A percentile compares a stretch with the other conserved stretches of the same genome.
These are phyloP conservation scores for Hypoxylon sp. DNA, from an alignment of 2,329 filamentous ascomycete genomes.

Conservation along the genomic window DNA sequence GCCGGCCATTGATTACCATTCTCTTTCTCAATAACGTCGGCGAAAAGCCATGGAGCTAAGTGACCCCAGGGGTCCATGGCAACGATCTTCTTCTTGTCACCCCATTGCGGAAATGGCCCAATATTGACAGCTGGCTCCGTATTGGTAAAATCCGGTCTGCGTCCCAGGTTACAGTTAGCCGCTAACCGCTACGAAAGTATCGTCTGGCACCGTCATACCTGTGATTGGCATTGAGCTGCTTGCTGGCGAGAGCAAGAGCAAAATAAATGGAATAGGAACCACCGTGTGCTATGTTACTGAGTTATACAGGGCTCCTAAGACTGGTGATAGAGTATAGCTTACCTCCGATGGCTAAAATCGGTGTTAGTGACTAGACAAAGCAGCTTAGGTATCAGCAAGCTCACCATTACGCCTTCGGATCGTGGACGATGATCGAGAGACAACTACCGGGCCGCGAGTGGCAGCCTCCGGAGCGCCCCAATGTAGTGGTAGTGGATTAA, in stretches of 20 bases:
- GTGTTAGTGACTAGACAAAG: conserved; percentile 38
- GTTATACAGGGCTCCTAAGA: conserved; percentile 24
- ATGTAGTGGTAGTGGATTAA: conserved; percentile 88
- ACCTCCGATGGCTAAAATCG: conserved; percentile 68
- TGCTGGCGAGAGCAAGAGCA: conserved; percentile 90
- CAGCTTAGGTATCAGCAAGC: conserved; percentile 46
- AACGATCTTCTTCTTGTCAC: conserved; percentile 91
- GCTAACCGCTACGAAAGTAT: not conserved
- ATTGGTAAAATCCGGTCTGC: conserved; percentile 76
- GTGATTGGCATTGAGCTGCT: conserved; percentile 87
- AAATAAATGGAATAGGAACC: conserved; percentile 98
- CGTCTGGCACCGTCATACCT: conserved; percentile 58
- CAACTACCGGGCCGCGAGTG: conserved; percentile 87
- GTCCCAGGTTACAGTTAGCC: conserved; percentile 28
- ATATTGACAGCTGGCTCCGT: conserved; percentile 93
- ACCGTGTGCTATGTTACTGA: conserved; percentile 64
- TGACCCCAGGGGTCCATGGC: conserved; percentile 97
- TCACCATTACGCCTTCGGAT: conserved; percentile 84
- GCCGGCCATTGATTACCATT: conserved; percentile 62
- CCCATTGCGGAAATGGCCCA: conserved; percentile 91
- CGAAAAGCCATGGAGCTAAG: conserved; percentile 85
- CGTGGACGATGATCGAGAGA: conserved; percentile 80
- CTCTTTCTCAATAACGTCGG: conserved; percentile 81
- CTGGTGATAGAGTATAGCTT: conserved; percentile 47
- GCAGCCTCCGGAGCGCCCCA: conserved; percentile 86